Evolutionary conservation across 345 rosid genomes (phyloP), one percentile per base, ranked within the genome.

Genomic region (Eucalyptus erythrocorys): DNA sequence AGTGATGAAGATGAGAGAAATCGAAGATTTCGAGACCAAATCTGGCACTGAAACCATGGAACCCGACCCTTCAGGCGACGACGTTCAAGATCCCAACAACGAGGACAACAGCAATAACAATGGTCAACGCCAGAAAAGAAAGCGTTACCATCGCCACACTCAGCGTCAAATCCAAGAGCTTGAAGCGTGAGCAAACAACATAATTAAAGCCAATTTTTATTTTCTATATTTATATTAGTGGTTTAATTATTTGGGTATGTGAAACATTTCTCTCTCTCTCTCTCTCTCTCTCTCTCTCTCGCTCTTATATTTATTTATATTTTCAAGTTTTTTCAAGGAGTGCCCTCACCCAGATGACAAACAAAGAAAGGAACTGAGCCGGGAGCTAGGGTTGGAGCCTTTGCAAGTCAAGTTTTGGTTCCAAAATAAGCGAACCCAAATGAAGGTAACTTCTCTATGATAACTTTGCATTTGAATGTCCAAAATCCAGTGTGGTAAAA

Each of bases 371-470:
- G 97, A 95, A 89, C 94, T 97, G 66, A 92, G 99, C 79, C 93
- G 98, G 3, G 96, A 95, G 90, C 93, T 97, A 85, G 94, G 91
- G 66, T 88, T 97, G 79, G 99, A 96, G 90, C 98, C 98, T 85
- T 90, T 97, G 88, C 99, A 97, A 91, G 93, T 97, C 88, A 97
- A 97, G 88, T 97, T 97, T 91, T 97, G 99, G 99, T 97, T 97
- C 92, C 99, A 97, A 93, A 97, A 96, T 93, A 96, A 96, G 91
- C 99, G 99, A 34, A 97, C 99, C 37, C 99, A 96, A 91, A 95
- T 96, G 96, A 97, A 97, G 99, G 99, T 96, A 91, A n/a, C 47
- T 55, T 43, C 48, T 30, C 19, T 50, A 48, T 27, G 8, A 49
- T 30, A 49, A 15, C 13, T 85, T 48, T n/a, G 27, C 22, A 32